phyloP scores from a whole-genome alignment of 208 protist species.

The Trypanosoma scelopori region DNA sequence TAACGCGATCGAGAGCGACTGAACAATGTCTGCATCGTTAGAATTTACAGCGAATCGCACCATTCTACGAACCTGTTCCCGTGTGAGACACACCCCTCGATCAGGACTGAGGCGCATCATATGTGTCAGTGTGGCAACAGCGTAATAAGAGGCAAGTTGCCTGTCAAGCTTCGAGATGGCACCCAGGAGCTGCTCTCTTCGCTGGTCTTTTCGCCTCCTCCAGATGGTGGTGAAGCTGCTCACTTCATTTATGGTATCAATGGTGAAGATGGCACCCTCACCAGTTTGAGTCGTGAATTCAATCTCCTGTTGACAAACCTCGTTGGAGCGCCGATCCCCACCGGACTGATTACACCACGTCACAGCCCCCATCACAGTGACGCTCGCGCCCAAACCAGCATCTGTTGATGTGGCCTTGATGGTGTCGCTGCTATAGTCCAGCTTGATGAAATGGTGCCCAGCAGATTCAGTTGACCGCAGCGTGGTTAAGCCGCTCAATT shows the following conservation, averaged over 20 bases:
- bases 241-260: conserved; percentile 23
- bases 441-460: background rate
- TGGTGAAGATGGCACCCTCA: conserved; percentile 41
- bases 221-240: conserved; percentile 22
- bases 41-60: conserved; percentile 27
- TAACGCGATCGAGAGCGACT: conserved; percentile 14
- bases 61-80: conserved; percentile 20
- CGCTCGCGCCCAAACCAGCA: background rate
- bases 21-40: conserved; percentile 24
- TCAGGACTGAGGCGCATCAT: conserved; percentile 14
- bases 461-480: background rate
- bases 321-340: conserved; percentile 14
- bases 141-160: conserved; percentile 38
- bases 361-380: conserved; percentile 18
- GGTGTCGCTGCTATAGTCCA: conserved; percentile 22
- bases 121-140: conserved; percentile 29
- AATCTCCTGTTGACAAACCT: conserved; percentile 54
- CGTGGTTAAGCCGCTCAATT: conserved; percentile 6
- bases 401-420: conserved; percentile 17
- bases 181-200: conserved; percentile 31
- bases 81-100: background rate
- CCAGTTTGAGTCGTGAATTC: conserved; percentile 68
- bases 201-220: conserved; percentile 29
- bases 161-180: conserved; percentile 33
- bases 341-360: conserved; percentile 24